Evolutionary conservation across 2,329 filamentous ascomycete genomes (phyloP), one percentile per base, ranked within the genome.

Genomic region (Fusarium transvaalense): DNA sequence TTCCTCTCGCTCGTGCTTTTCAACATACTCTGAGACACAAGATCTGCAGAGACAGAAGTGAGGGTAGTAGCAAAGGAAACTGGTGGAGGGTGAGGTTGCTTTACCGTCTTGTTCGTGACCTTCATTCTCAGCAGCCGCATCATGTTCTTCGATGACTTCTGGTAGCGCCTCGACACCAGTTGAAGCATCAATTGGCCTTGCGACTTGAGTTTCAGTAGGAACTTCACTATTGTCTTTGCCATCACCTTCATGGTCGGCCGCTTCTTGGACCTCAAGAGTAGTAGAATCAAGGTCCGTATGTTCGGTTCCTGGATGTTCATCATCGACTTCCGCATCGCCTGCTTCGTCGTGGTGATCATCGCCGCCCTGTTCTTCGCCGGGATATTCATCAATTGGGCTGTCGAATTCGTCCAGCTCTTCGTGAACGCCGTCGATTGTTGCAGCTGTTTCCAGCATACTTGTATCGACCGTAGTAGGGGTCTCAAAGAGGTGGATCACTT

Each of bases 401-500:
- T 76, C 66, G 32, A 72, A 70, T 17, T 64, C 70, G 31, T 76
- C 72, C 19, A 74, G 56, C 19, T 69, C 56, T 21, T 75, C 74
- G 37, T 69, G 63, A 21, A 64, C 42, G 4, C 53, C 71, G 38
- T 74, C 64, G 8, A 65, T 69, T 17, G 58, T 61, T 31, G 57
- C 57, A 45, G 56, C 43, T 19, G 66, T 54, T 62, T 67, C 65
- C 27, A 71, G 29, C 27, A 69, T 51, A 17, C 46, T 59, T 23
- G 57, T 46, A n/a, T 38, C 64, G 32, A 63, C 64, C 31, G 64
- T 61, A 45, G 68, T 65, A 17, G 74, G 76, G 9, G 75, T 69
- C 47, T 76, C 75, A 55, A 82, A 83, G 1, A 78, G 64, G 54
- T 81, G 78, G 15, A 79, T 76, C 45, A 83, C 76, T 66, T 82